These are phyloP conservation scores for Dimocarpus longan DNA, from an alignment of 345 rosid genomes.

Conservation along the genomic window DNA sequence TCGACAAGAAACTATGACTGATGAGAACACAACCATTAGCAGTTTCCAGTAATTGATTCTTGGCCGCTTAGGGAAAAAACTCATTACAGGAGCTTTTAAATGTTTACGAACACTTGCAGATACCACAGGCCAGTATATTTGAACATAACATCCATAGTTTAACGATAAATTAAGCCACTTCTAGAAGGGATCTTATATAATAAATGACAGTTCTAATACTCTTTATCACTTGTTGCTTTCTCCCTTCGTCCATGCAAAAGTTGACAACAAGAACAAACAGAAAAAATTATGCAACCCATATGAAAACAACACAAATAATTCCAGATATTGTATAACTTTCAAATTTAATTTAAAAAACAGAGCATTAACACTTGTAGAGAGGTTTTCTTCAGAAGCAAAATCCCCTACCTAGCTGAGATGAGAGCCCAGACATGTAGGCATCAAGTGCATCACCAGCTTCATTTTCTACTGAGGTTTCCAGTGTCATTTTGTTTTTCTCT, in stretches of 20 bases:
- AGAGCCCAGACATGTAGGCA: conserved; percentile 89
- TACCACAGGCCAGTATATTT: not conserved
- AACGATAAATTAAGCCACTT: not conserved
- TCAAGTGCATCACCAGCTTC: conserved; percentile 85
- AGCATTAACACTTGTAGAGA: not conserved
- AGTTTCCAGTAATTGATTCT: not conserved
- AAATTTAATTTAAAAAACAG: not conserved
- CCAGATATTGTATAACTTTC: not conserved
- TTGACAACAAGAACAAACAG: not conserved
- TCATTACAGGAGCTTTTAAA: not conserved
- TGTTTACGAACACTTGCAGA: not conserved
- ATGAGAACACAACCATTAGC: conserved; percentile 3
- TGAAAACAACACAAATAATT: not conserved
- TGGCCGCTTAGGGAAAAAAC: not conserved
- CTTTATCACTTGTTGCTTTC: not conserved
- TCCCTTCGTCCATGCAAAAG: not conserved
- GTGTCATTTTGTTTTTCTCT: conserved; percentile 67
- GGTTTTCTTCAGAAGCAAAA: conserved; percentile 1
- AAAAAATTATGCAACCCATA: not conserved
- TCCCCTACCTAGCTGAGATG: conserved; percentile 74
- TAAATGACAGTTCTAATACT: not conserved
- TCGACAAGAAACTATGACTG: not conserved
- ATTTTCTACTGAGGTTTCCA: conserved; percentile 45
- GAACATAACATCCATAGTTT: not conserved
- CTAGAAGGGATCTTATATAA: not conserved